Base-by-base conservation (phyloP, 495 filamentous ascomycete genomes). In the Annulohypoxylon bovei region DNA sequence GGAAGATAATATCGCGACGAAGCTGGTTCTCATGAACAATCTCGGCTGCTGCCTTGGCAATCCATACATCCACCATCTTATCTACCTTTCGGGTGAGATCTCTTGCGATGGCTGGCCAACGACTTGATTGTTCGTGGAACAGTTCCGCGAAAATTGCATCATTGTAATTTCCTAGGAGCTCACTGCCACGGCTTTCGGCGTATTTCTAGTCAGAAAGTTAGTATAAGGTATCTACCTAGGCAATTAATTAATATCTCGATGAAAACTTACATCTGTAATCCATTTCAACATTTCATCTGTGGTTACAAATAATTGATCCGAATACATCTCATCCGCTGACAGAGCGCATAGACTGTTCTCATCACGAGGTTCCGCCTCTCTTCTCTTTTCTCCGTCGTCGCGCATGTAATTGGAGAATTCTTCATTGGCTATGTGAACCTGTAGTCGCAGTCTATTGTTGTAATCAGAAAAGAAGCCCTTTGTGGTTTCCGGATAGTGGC, bases 111-210 rank as follows among this genome's bases (percentile, higher is more conserved):
- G 56, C 18, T 33, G 74, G 62, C 83, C 83, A 85, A 0, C 73
- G 79, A 0, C 46, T 54, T 0, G 69, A 79, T 67, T 86, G 82
- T 25, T 84, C 79, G 16, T 78, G 77, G 18, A 85, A 85, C 0
- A 86, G 66, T 11, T 71, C 76, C 0, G 78, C 80, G 0, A 87
- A 71, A 0, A 85, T 65, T 1, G 83, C 70, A 16, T 80, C 80
- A 33, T 85, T 86, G 47, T 78, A 72, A 39, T 63, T 85, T 5
- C 86, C 86, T 1, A 81, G 71, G 0, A 87, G 67, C 37, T 86
- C 81, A 44, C 76, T 72, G 2, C 83, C 84, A 4, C 82, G 75
- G 9, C 61, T 47, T 37, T 25, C 14, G 27, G 7, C 27, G 37
- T 37, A 49, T 6, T 76, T 18, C 73, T 65, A n/a, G 14, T 23